Conservation (phyloP, 1,284 basidiomycete species). For the Porodaedalea pini region DNA sequence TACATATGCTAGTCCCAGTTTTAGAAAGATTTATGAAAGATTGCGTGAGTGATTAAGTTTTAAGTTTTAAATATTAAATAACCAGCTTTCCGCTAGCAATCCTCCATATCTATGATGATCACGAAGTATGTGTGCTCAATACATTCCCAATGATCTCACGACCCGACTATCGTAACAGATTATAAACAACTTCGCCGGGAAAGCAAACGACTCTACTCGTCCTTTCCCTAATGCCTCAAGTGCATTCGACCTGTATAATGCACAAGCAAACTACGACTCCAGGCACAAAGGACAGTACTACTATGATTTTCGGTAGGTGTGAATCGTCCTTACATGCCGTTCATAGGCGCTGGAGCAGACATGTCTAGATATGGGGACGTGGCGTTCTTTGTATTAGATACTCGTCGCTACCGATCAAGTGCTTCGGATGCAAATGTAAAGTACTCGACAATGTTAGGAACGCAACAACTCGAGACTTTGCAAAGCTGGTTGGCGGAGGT, state of each 20-base stretch:
- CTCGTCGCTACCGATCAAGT: constrained; percentile 60
- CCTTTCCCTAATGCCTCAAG: constrained; percentile 58
- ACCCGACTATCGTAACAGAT: background rate
- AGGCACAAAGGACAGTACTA: constrained; percentile 47
- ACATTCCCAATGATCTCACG: background rate
- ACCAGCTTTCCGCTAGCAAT: background rate
- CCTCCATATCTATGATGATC: background rate
- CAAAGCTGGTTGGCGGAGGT: constrained; percentile 64
- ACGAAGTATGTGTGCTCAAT: background rate
- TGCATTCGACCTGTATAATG: constrained; percentile 69
- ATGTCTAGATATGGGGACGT: constrained; percentile 50
- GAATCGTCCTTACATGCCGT: no score
- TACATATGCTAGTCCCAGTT: constrained; percentile 61
- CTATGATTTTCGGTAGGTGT: constrained; percentile 52
- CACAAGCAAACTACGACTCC: constrained; percentile 61
- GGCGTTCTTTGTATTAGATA: constrained; percentile 81
- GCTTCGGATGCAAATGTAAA: constrained; percentile 39
- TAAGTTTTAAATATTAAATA: constrained; percentile 2
- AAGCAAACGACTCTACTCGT: constrained; percentile 47
- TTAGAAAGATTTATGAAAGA: constrained; percentile 60
- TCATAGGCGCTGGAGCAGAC: background rate
- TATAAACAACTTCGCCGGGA: constrained; percentile 53
- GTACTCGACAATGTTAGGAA: constrained; percentile 69
- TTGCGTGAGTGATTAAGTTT: constrained; percentile 47
- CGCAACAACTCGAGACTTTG: constrained; percentile 60